Evolutionary conservation across 202 grass and related monocot genomes (phyloP), one percentile per base, ranked within the genome.

Genomic region (Panicum virgatum): DNA sequence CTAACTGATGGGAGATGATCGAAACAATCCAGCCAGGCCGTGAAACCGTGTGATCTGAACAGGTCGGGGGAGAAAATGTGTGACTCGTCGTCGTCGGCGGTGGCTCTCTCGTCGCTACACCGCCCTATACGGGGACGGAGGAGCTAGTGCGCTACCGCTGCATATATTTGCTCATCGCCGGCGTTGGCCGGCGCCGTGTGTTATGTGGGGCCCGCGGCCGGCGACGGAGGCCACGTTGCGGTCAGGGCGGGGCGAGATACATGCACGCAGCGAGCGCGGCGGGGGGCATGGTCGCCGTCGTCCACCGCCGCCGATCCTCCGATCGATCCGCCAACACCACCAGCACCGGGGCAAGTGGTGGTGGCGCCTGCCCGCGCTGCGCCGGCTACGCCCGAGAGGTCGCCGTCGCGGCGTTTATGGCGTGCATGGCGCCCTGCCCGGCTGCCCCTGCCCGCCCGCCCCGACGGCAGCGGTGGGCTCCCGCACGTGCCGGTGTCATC

Each of bases 381-480:
- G 32, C 0, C 32, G 20, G 48, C 2, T 25, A 26, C 53, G 50
- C 20, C 19, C 10, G 82, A 63, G 86, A 88, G 87, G 82, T 89
- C 87, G 65, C 82, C 78, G 77, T 85, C 87, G 77, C 78, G 72
- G 64, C 82, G 77, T 85, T 85, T 77, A 89, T 85, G 43, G 87
- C 56, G 52, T 66, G 36, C 73, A 26, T 53, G 72, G 47, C 39
- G 64, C 47, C 22, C 43, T 4, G 39, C 39, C 22, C 22, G n/a
- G n/a, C 37, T 13, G 20, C 59, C 13, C 59, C 11, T 18, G 83
- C 58, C 18, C 7, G 6, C 5, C 5, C 64, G 11, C 20, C 9
- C 13, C 19, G 58, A 30, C 13, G 71, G 51, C 52, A 68, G 32
- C 71, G 84, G 53, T 77, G 79, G 79, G 64, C 65, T 77, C 85